Percentiles rank a stretch among this genome's conserved stretches.
phyloP scores from a whole-genome alignment of 768 basidiomycete species.

The Hygrophorus pudorinus region DNA sequence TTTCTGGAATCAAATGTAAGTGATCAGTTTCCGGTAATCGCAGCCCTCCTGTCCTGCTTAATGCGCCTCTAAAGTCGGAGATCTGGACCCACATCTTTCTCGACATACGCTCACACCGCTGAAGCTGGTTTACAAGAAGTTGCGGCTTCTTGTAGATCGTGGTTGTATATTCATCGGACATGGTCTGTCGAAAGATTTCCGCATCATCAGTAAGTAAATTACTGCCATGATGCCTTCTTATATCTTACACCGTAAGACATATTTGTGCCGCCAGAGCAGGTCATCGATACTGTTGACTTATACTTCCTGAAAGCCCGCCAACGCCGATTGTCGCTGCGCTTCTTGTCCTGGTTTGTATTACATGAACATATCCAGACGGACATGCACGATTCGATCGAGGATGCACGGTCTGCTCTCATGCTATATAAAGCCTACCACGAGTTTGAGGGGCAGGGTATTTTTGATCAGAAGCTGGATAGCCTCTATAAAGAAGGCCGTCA shows the following conservation, averaged over 20 bases:
- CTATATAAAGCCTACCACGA: slow-evolving; percentile 76
- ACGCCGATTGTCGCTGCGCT: slow-evolving; percentile 83
- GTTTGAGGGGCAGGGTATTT: slow-evolving; percentile 64
- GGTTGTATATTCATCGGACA: slow-evolving; percentile 98
- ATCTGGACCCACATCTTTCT: slow-evolving; percentile 78
- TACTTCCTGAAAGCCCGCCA: slow-evolving; percentile 78
- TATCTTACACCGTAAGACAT: slow-evolving; percentile 50
- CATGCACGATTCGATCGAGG: slow-evolving; percentile 98
- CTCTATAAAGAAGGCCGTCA: slow-evolving; percentile 70
- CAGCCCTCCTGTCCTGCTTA: not conserved
- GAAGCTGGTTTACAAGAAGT: slow-evolving; percentile 98
- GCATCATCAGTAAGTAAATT: slow-evolving; percentile 80
- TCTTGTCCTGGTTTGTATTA: slow-evolving; percentile 91
- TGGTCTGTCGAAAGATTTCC: slow-evolving; percentile 93
- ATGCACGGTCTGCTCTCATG: slow-evolving; percentile 77
- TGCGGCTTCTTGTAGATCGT: slow-evolving; percentile 83
- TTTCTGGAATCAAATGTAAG: slow-evolving; percentile 90
- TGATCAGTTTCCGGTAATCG: not conserved
- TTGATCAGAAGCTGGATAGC: slow-evolving; percentile 84
- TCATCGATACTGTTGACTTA: slow-evolving; percentile 96
- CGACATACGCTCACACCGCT: slow-evolving; percentile 86
- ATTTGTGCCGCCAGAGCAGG: slow-evolving; percentile 89
- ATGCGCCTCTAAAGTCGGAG: slow-evolving; percentile 53
- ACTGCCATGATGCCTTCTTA: not conserved
- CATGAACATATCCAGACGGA: slow-evolving; percentile 88